Base-by-base conservation (phyloP, 768 basidiomycete genomes). In the Kwoniella sp. region DNA sequence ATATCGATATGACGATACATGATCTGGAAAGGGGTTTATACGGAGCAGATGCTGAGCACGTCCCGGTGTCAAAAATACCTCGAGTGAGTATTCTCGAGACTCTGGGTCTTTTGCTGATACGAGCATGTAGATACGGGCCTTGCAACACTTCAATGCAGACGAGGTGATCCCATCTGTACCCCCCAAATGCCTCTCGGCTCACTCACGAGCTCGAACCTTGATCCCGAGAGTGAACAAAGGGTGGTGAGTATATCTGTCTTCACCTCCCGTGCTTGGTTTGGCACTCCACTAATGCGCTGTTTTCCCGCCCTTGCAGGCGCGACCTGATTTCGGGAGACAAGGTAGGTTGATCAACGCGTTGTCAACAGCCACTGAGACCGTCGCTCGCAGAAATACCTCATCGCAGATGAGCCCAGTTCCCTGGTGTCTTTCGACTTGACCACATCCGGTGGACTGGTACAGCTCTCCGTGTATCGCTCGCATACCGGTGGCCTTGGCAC, bases 391-490 rank as follows among this genome's bases (percentile, higher is more conserved):
- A 45, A 45, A 45, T 45, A 45, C 41, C 41, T 45, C 41, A 45
- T 45, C 17, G 41, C 41, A 9, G 41, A 45, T 45, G 8, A 45
- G 17, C 41, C 41, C 25, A n/a, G 52, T 30, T 53, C 52, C 2
- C 25, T 53, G 1, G 52, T 53, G 12, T 53, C 52, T 7, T 53
- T 53, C n/a, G 28, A 53, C 52, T 25, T 53, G 25, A 11, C 29
- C 25, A 53, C 52, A 26, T 11, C 25, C 11, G 52, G 52, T 53
- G 52, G 52, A 23, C 25, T 53, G 13, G 52, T 53, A n/a, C 52
- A 53, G 52, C 52, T 53, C 7, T 53, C 52, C 26, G 52, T 53
- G 1, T 53, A 53, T 53, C 52, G 52, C 52, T 53, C 52, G n/a
- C 52, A 53, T 28, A 53, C 25, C 52, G 52, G 25, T 28, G 52